Conservation (phyloP, 768 basidiomycete genomes). For the Termitomyces sp. region DNA sequence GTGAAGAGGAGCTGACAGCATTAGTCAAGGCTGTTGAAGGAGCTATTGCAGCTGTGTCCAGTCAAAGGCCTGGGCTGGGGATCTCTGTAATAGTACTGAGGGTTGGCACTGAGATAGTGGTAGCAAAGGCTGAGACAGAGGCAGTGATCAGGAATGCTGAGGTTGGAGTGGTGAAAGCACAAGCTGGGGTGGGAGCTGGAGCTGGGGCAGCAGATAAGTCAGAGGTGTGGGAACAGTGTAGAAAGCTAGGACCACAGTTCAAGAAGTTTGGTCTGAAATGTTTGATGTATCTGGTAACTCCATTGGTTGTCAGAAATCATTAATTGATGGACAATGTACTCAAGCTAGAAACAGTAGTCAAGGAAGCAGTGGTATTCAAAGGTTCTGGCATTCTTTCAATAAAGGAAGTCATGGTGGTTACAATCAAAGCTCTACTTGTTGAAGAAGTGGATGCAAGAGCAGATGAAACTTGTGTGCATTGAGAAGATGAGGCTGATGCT, state of each 20-base stretch:
- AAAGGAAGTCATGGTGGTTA: too few relatives aligned
- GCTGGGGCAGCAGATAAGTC: background rate
- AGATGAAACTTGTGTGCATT: too few relatives aligned
- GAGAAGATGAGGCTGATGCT: background rate
- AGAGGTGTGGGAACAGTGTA: background rate
- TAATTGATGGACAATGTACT: background rate
- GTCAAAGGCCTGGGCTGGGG: too few relatives aligned
- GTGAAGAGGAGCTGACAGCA: background rate
- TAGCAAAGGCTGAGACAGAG: too few relatives aligned
- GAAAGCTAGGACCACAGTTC: background rate
- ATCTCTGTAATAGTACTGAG: background rate
- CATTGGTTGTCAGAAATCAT: background rate
- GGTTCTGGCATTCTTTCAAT: background rate
- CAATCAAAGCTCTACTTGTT: too few relatives aligned
- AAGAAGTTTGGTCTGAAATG: background rate
- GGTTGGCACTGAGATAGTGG: too few relatives aligned
- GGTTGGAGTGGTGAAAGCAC: too few relatives aligned
- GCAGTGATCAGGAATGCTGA: background rate
- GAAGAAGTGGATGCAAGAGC: background rate
- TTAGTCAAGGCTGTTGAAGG: background rate
- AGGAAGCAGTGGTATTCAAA: background rate
- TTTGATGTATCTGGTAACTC: too few relatives aligned
- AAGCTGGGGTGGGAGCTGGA: background rate
- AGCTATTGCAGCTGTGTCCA: too few relatives aligned
- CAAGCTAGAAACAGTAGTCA: background rate